These are phyloP conservation scores for Zymoseptoria ardabiliae DNA, from an alignment of 2,329 filamentous ascomycete genomes.

Conservation along the genomic window DNA sequence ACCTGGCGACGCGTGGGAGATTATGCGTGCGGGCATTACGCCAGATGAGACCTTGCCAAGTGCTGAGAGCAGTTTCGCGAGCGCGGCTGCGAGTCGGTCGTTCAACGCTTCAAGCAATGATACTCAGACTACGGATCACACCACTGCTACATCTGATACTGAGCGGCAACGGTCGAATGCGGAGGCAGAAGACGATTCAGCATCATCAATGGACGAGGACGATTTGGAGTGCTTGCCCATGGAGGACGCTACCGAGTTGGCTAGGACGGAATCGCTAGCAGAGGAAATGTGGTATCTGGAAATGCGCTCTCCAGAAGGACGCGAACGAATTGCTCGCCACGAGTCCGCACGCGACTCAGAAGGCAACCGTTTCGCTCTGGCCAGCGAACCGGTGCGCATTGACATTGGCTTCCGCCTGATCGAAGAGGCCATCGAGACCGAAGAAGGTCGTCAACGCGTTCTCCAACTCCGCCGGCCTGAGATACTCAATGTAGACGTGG, in stretches of 20 bases:
- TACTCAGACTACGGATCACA: slow-evolving; percentile 28
- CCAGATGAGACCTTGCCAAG: slow-evolving; percentile 77
- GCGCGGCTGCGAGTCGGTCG: slow-evolving; percentile 49
- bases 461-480: slow-evolving; percentile 8
- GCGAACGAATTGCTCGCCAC: slow-evolving; percentile 19
- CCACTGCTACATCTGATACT: slow-evolving; percentile 23
- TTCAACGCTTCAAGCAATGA: slow-evolving; percentile 31
- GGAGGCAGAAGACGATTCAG: slow-evolving; percentile 44
- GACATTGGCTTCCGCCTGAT: slow-evolving; percentile 29
- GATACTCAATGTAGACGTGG: slow-evolving; percentile 1
- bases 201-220: slow-evolving; percentile 48
- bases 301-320: slow-evolving; percentile 19
- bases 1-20: slow-evolving; percentile 65
- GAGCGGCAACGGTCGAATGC: slow-evolving; percentile 30
- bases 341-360: slow-evolving; percentile 29
- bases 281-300: slow-evolving; percentile 25
- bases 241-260: slow-evolving; percentile 19
- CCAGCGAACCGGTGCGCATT: slow-evolving; percentile 16
- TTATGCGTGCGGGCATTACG: slow-evolving; percentile 69
- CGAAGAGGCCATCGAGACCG: slow-evolving; percentile 24
- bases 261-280: slow-evolving; percentile 22
- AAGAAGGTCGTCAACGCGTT: slow-evolving; percentile 23
- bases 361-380: slow-evolving; percentile 21
- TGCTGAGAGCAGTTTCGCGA: slow-evolving; percentile 74
- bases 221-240: slow-evolving; percentile 27